phyloP scores from a whole-genome alignment of 169 alveolate species.

The Miamiensis avidus region DNA sequence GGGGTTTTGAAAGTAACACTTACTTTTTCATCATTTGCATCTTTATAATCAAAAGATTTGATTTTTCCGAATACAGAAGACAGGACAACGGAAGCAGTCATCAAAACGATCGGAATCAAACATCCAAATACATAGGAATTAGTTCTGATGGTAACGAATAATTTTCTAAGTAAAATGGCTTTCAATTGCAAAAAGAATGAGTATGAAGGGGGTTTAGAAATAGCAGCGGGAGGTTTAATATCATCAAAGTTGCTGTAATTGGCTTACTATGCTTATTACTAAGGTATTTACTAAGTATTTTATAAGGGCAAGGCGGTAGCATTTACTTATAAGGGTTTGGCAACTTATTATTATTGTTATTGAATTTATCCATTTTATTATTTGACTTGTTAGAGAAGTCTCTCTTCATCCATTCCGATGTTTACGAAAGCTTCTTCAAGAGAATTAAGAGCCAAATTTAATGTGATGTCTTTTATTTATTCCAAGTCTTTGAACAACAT shows the following conservation, averaged over 20 bases:
- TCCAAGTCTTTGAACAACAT: not conserved
- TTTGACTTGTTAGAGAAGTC: constrained; percentile 8
- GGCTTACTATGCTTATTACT: constrained; percentile 16
- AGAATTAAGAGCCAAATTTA: constrained; percentile 39
- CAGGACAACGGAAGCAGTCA: constrained; percentile 1
- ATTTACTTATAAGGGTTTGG: not conserved
- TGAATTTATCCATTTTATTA: constrained; percentile 8
- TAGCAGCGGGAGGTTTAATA: constrained; percentile 23
- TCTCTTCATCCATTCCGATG: constrained; percentile 52
- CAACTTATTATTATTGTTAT: not conserved
- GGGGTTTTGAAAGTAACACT: no score
- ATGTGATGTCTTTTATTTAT: not conserved
- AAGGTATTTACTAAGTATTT: no score
- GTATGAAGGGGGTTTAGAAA: constrained; percentile 15
- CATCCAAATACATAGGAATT: constrained; percentile 23
- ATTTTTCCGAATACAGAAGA: constrained; percentile 1
- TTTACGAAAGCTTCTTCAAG: constrained; percentile 66
- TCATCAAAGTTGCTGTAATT: not conserved
- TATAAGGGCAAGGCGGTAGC: no score
- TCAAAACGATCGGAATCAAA: not conserved
- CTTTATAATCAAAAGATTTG: constrained; percentile 1
- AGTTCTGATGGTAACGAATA: constrained; percentile 14
- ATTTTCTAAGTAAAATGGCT: constrained; percentile 23
- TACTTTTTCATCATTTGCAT: not conserved
- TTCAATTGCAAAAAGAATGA: constrained; percentile 11